These are phyloP conservation scores for Picochlorum sp. DNA, from an alignment of 139 green algal species.

Conservation along the genomic window DNA sequence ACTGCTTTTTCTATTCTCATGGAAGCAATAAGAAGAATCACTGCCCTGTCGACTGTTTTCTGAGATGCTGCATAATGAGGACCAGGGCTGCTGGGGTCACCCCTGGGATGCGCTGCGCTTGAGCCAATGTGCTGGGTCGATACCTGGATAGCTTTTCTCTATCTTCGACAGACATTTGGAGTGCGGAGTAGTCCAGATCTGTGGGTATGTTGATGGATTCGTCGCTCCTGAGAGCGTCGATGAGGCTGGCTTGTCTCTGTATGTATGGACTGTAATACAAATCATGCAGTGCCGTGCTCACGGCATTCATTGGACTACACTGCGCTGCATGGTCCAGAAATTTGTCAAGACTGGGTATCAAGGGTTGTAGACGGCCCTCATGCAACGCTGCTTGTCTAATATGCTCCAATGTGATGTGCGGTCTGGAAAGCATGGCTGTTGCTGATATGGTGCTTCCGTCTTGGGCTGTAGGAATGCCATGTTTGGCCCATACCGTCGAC, in stretches of 20 bases:
- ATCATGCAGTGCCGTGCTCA: constrained; percentile 31
- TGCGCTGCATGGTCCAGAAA: background rate
- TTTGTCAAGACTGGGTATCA: background rate
- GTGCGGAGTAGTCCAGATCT: constrained; percentile 33
- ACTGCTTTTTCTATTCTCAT: background rate
- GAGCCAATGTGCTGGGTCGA: constrained; percentile 30
- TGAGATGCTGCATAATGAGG: constrained; percentile 35
- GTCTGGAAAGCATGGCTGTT: constrained; percentile 28
- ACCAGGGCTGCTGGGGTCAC: constrained; percentile 44
- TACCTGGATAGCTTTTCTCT: constrained; percentile 39
- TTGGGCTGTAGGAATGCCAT: constrained; percentile 23
- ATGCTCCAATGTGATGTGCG: constrained; percentile 10
- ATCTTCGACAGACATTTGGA: constrained; percentile 50
- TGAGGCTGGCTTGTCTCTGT: constrained; percentile 25
- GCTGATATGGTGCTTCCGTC: constrained; percentile 23
- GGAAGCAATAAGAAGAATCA: too few species aligned
- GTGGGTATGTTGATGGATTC: constrained; percentile 35
- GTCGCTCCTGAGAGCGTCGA: constrained; percentile 34
- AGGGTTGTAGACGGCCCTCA: too few species aligned
- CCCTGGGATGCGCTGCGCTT: constrained; percentile 37
- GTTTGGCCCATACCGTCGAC: constrained; percentile 15
- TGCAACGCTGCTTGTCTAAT: constrained; percentile 6
- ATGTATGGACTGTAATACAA: constrained; percentile 48
- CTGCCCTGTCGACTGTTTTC: background rate
- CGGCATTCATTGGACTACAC: constrained; percentile 6